Conservation (phyloP, 176 grass and related monocot species). For the Aegilops umbellulata region DNA sequence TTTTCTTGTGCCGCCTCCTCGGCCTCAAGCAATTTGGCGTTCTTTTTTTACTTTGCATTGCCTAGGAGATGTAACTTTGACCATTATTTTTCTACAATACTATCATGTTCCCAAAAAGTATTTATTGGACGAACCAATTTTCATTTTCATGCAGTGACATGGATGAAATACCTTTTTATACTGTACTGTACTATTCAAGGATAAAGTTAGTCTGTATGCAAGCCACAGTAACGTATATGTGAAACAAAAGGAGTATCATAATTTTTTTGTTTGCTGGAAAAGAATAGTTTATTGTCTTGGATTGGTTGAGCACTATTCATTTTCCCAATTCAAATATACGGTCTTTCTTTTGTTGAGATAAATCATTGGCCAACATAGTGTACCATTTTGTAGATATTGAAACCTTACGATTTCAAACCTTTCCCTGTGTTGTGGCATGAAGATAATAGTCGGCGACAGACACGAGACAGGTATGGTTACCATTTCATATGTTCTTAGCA, state of each 20-base stretch:
- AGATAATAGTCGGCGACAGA: slow-evolving; percentile 75
- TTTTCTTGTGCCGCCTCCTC: slow-evolving; percentile 11
- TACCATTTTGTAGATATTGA: slow-evolving; percentile 68
- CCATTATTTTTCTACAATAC: not conserved
- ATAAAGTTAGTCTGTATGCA: not conserved
- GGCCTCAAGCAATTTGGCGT: not conserved
- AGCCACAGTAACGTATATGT: not conserved
- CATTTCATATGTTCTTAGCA: slow-evolving; percentile 17
- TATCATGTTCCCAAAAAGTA: not conserved
- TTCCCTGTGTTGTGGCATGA: slow-evolving; percentile 94
- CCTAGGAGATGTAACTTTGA: not conserved
- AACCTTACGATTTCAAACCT: slow-evolving; percentile 84
- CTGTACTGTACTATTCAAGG: not conserved
- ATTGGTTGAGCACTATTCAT: not conserved
- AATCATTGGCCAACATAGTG: slow-evolving; percentile 25
- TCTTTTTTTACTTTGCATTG: not conserved
- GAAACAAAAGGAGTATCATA: not conserved
- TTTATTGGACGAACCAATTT: not conserved
- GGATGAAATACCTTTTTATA: slow-evolving; percentile 3
- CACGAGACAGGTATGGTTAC: slow-evolving; percentile 69
- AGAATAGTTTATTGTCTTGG: not conserved
- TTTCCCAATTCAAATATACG: slow-evolving; percentile 18
- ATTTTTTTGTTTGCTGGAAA: not conserved
- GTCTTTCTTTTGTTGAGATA: slow-evolving; percentile 14
- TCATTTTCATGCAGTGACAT: not conserved